Percentiles rank a stretch among this genome's conserved stretches.
Conservation (phyloP, 139 green algal species). For the Coelastrella sp. region DNA sequence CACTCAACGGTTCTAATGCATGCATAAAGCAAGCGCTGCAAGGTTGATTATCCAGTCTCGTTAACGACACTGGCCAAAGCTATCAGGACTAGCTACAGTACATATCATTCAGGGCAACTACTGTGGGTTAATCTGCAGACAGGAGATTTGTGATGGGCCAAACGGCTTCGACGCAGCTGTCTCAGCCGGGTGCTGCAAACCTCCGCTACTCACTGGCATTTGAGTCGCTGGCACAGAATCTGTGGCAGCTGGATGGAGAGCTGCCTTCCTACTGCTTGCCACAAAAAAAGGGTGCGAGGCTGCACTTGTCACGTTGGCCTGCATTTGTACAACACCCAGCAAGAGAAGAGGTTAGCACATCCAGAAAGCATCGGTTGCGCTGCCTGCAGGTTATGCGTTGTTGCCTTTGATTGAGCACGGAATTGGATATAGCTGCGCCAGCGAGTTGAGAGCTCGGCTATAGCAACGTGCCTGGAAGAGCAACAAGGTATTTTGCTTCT, state of each 20-base stretch:
- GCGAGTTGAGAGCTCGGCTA: not conserved
- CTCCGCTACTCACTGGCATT: not conserved
- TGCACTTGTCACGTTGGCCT: not conserved
- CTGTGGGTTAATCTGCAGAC: not conserved
- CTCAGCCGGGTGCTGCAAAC: not conserved
- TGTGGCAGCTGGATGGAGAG: not conserved
- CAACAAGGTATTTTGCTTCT: not conserved
- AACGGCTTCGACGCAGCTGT: not conserved
- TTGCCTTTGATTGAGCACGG: not conserved
- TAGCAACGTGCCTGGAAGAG: not conserved
- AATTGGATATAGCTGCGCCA: not conserved
- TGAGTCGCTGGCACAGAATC: not conserved
- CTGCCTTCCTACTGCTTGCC: not conserved
- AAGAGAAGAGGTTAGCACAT: not conserved
- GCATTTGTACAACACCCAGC: not conserved
- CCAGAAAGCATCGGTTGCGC: not conserved
- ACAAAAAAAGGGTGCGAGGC: not conserved
- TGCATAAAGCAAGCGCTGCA: not conserved
- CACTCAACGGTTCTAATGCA: not conserved
- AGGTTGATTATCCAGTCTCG: too few relatives aligned
- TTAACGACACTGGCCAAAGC: too few relatives aligned
- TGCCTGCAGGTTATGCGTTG: not conserved
- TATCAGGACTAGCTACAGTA: too few relatives aligned
- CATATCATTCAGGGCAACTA: not conserved
- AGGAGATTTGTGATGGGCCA: not conserved